Base-by-base conservation (phyloP, 345 rosid genomes). In the Corymbia maculata region DNA sequence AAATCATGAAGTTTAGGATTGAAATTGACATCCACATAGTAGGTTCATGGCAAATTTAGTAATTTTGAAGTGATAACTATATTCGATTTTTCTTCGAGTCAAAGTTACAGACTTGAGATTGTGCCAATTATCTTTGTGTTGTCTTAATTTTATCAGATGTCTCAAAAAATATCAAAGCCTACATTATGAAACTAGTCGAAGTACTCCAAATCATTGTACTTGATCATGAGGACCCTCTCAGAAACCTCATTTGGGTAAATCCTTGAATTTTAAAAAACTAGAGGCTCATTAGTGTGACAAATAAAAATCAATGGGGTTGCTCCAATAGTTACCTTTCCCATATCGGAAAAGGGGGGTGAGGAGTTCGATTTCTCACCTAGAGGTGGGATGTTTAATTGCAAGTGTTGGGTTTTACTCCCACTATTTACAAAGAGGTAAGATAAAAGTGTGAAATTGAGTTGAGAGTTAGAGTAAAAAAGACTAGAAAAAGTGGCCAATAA, bases 71-170 rank as follows among this genome's bases (percentile, higher is more conserved):
- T 68, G 11, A 32, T 68, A 16, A 15, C 44, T 22, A 8, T 68
- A 32, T 30, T 68, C 1, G 22, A 32, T 68, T 32, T 32, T 30
- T 15, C 42, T 68, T 36, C 1, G 3, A 68, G 10, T 4, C 16
- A 15, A 44, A 68, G 79, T 5, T 8, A 2, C 0, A 2, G 6
- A 15, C 8, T 68, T 0, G 5, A 6, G 44, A 32, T 68, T 0
- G 5, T 64, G 75, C 9, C 9, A 64, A n/a, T 64, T 14, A 28
- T 64, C 36, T 28, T 13, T 0, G 0, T 64, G 16, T 28, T 2
- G 2, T 68, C 44, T 30, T 16, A 68, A 68, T 68, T 68, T 68
- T 36, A 68, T 19, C 22, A 4, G 24, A 32, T 6, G 19, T 68
- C 79, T 68, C 6, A 4, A 8, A 30, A 68, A 44, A 8, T 2